Percentiles rank a stretch among this genome's conserved stretches.
phyloP scores from a whole-genome alignment of 768 basidiomycete genomes.

The Phanerochaete carnosa region DNA sequence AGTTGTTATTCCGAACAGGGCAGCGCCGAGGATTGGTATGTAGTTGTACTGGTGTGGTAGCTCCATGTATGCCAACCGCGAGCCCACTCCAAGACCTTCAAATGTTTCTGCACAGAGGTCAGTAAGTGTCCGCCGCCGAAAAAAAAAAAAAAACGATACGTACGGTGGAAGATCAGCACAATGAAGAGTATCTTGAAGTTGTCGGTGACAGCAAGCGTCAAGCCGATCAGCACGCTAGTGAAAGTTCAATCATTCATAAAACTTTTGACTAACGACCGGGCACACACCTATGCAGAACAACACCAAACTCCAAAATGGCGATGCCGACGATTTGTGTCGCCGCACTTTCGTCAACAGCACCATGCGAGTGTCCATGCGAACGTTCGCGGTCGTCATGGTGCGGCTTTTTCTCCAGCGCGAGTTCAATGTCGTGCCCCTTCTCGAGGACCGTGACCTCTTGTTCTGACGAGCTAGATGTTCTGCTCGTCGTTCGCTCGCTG shows the following conservation, averaged over 20 bases:
- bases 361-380: background rate
- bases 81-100: conserved; percentile 91
- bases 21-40: conserved; percentile 56
- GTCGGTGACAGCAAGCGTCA: conserved; percentile 84
- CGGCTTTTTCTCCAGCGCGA: background rate
- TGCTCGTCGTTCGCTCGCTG: background rate
- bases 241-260: too few relatives aligned
- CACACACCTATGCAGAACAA: conserved; percentile 71
- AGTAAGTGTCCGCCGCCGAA: background rate
- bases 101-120: conserved; percentile 65
- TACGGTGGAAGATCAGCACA: conserved; percentile 90
- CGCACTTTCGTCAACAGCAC: conserved; percentile 21
- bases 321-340: conserved; percentile 80
- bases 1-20: conserved; percentile 73
- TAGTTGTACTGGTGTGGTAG: conserved; percentile 52
- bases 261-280: background rate
- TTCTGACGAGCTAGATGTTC: background rate
- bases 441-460: background rate
- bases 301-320: conserved; percentile 92
- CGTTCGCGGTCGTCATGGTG: background rate
- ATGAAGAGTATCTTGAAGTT: conserved; percentile 81
- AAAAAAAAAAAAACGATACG: too few relatives aligned
- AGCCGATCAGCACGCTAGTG: conserved; percentile 80
- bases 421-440: background rate
- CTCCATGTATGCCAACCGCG: conserved; percentile 76